Evolutionary conservation across 2,329 filamentous ascomycete genomes (phyloP).

Genomic region (Cytospora paraplurivora): DNA sequence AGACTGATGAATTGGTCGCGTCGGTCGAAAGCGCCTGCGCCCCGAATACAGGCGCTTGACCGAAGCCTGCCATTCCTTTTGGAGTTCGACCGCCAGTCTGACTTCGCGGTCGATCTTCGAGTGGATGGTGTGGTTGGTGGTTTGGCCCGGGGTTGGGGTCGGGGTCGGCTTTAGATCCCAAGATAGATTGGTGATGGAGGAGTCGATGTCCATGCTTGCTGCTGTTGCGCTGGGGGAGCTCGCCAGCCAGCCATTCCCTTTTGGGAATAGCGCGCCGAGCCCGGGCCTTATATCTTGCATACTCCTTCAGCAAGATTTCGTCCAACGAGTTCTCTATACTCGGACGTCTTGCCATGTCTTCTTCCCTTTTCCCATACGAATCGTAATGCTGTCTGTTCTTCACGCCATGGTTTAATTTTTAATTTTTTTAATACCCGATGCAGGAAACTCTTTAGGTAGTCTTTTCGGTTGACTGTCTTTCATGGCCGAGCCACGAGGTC

Average conservation of each 20-base stretch:
- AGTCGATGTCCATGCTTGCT: slow-evolving; percentile 22
- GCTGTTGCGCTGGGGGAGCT: slow-evolving; percentile 21
- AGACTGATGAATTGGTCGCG: slow-evolving; percentile 24
- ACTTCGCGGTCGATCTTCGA: slow-evolving; percentile 13
- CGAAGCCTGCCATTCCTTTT: slow-evolving; percentile 29
- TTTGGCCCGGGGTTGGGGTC: slow-evolving; percentile 9
- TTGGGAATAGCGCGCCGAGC: slow-evolving; percentile 19
- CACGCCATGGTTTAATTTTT: no score
- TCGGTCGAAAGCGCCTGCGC: slow-evolving; percentile 29
- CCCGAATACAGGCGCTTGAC: slow-evolving; percentile 28
- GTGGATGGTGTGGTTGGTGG: slow-evolving; percentile 6
- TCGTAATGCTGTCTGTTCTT: background rate
- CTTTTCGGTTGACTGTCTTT: background rate
- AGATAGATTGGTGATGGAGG: slow-evolving; percentile 7
- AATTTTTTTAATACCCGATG: background rate
- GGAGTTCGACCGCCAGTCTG: slow-evolving; percentile 17
- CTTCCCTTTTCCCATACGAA: background rate
- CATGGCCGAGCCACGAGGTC: background rate
- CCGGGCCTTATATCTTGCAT: background rate
- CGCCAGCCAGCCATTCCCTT: slow-evolving; percentile 5
- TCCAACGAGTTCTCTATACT: background rate
- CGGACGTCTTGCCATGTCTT: background rate
- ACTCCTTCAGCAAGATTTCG: slow-evolving; percentile 9
- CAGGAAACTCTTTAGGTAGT: background rate
- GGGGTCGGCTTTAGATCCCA: slow-evolving; percentile 1